A percentile compares a stretch with the other conserved stretches of the same genome.
phyloP scores from a whole-genome alignment of 2,329 filamentous ascomycete genomes.

The Penicillium concentricum region DNA sequence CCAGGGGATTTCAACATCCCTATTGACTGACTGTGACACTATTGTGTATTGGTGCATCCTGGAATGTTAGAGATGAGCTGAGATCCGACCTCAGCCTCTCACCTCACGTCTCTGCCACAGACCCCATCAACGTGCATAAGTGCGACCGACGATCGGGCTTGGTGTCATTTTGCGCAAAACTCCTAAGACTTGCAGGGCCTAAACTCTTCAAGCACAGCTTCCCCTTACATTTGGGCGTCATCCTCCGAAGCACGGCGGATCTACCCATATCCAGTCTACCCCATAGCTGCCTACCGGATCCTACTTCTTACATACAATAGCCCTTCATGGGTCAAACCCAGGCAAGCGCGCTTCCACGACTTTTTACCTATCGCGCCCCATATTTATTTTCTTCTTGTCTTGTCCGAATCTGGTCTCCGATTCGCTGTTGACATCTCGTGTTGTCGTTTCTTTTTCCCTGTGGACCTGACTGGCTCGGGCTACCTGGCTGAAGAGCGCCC shows the following conservation, averaged over 20 bases:
- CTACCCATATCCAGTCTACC: conserved; percentile 19
- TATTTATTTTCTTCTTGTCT: conserved; percentile 8
- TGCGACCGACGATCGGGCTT: conserved; percentile 31
- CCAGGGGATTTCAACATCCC: not conserved
- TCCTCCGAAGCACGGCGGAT: conserved; percentile 13
- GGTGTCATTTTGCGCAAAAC: conserved; percentile 7
- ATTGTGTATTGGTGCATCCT: not conserved
- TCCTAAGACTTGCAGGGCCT: not conserved
- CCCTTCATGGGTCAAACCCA: conserved; percentile 13
- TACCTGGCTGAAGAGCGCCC: conserved; percentile 10
- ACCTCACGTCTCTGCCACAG: conserved; percentile 13
- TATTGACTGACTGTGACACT: not conserved
- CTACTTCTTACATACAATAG: conserved; percentile 14
- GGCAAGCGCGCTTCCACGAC: conserved; percentile 22
- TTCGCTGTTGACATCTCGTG: conserved; percentile 12
- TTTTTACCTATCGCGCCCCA: conserved; percentile 3
- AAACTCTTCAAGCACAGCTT: conserved; percentile 9
- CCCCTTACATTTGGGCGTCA: conserved; percentile 17
- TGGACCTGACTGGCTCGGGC: conserved; percentile 32
- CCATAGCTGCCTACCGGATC: conserved; percentile 10
- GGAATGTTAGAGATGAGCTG: conserved; percentile 15
- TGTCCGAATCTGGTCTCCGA: conserved; percentile 10
- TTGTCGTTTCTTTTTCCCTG: conserved; percentile 22
- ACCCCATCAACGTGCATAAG: conserved; percentile 35
- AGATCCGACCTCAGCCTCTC: conserved; percentile 15